Evolutionary conservation across 2,329 filamentous ascomycete genomes (phyloP), one percentile per base, ranked within the genome.

Genomic region (Keithomyces neogunnii): DNA sequence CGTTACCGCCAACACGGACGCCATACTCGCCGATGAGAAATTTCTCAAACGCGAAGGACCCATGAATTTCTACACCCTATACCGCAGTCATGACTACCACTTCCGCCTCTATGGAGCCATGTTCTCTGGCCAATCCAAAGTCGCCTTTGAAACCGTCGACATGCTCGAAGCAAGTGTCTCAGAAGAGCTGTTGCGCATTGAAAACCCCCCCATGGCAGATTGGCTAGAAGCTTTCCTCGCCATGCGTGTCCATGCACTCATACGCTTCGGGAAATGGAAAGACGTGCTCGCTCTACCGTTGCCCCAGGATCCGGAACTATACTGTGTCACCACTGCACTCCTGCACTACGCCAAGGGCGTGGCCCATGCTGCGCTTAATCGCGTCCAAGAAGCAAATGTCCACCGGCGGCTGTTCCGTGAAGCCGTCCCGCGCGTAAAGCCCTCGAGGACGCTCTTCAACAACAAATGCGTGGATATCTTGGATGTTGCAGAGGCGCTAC

Each of bases 31-130:
- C 2, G 86, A 92, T 61, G 78, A 86, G 48, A 81, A 79, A 57
- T 90, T 79, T 60, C 71, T 88, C 2, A 65, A 69, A 0, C 70
- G 74, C 4, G 72, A 77, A 6, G 85, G 86, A 0, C 71, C 80
- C 0, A 64, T 80, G 54, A 86, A 86, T 62, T 90, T 91, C 63
- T 92, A 91, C 68, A 85, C 84, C 0, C 75, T 90, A 4, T 92
- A 91, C 63, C 78, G 87, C 11, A 77, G 79, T 47, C 88, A 92
- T 62, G 75, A 91, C 61, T 84, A 84, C 59, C 87, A 91, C 61
- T 89, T 88, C 56, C 76, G 81, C 2, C 77, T 90, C 47, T 91
- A 91, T 62, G 83, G 84, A 1, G 86, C 86, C 52, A 88, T 91
- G 86, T 86, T 91, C 57, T 79, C 85, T 0, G 88, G 83, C 0